Percentiles rank a stretch among this genome's conserved stretches.
Conservation (phyloP, 139 green algal species). For the Chlorella sp. region DNA sequence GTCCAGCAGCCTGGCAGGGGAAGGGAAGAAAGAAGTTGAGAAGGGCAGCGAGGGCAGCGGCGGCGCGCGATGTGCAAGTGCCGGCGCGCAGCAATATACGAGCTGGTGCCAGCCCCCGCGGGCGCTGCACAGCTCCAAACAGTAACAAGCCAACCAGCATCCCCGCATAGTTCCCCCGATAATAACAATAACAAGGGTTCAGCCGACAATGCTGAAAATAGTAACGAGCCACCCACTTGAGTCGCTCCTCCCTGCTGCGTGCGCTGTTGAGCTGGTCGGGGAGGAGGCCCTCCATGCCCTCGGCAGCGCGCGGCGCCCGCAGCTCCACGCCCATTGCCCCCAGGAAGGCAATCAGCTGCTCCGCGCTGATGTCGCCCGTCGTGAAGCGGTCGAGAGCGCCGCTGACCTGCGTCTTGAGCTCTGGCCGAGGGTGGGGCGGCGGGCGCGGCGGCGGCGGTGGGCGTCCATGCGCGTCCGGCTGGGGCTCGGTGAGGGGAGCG, state of each 20-base stretch:
- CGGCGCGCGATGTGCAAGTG: background rate
- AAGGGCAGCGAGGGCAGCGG: too few relatives aligned
- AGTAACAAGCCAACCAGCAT: too few relatives aligned
- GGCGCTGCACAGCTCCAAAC: too few relatives aligned
- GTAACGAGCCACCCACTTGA: constrained; percentile 25
- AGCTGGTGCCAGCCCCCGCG: too few relatives aligned
- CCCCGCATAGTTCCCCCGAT: too few relatives aligned
- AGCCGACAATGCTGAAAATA: too few relatives aligned
- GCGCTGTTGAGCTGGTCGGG: constrained; percentile 21
- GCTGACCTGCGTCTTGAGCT: constrained; percentile 28
- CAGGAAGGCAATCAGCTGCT: constrained; percentile 35
- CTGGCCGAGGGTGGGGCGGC: background rate
- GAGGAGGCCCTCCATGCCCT: too few relatives aligned
- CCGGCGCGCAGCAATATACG: too few relatives aligned
- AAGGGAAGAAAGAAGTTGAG: background rate
- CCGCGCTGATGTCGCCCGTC: constrained; percentile 17
- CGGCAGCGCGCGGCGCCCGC: too few relatives aligned
- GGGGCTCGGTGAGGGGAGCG: background rate
- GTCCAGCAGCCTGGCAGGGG: constrained; percentile 15
- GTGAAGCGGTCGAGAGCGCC: constrained; percentile 19
- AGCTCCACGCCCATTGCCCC: constrained; percentile 34
- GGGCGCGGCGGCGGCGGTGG: background rate
- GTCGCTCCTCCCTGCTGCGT: constrained; percentile 34
- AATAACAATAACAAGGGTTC: too few relatives aligned
- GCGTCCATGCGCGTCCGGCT: background rate